These are phyloP conservation scores for Erythrophleum fordii DNA, from an alignment of 306 rosid genomes.

Conservation along the genomic window DNA sequence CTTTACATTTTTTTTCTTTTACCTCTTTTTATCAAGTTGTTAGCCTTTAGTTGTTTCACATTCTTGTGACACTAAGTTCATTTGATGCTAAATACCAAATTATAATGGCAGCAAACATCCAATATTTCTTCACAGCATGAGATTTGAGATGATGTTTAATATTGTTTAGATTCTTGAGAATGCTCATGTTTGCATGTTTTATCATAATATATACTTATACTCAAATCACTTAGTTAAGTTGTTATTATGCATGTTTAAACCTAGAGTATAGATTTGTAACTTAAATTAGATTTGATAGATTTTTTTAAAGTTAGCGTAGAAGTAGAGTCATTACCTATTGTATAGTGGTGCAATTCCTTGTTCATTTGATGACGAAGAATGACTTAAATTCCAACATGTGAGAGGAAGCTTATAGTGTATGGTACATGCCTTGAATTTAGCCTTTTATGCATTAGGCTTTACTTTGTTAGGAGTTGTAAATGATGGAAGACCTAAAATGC, in stretches of 20 bases:
- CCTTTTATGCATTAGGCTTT: neutral
- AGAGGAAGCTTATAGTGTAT: constrained; percentile 2
- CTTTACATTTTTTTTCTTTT: no score
- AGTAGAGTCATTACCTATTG: constrained; percentile 7
- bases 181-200: constrained; percentile 1
- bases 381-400: constrained; percentile 8
- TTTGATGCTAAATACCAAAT: neutral
- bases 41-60: no score
- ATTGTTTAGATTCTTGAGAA: constrained; percentile 11
- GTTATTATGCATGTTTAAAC: neutral
- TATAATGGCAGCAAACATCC: neutral
- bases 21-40: no score
- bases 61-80: no score
- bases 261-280: no score
- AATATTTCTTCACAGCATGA: neutral
- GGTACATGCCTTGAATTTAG: constrained; percentile 7
- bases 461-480: neutral
- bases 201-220: neutral
- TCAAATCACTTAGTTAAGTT: constrained; percentile 10
- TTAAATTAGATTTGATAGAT: no score
- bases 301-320: no score
- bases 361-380: neutral
- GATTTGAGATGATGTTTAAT: neutral
- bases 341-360: constrained; percentile 1
- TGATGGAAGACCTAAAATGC: neutral